These are phyloP conservation scores for Rachicladosporium sp. DNA, from an alignment of 2,329 filamentous ascomycete genomes.

Conservation along the genomic window DNA sequence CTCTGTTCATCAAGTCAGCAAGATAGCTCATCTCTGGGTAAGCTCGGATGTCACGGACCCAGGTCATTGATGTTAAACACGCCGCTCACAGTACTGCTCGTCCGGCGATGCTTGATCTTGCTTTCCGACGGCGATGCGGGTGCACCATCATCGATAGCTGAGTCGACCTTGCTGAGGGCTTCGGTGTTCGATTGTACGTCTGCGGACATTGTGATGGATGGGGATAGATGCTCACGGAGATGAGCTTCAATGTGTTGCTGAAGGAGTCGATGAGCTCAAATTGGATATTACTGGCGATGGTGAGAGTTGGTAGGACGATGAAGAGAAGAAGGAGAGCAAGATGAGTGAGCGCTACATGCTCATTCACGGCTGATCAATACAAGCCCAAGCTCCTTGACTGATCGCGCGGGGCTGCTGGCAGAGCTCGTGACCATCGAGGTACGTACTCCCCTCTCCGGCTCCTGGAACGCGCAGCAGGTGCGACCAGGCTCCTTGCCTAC, in stretches of 20 bases:
- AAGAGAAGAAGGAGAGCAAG: no score
- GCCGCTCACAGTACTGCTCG: constrained; percentile 60
- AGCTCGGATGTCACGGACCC: constrained; percentile 44
- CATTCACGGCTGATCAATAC: no score
- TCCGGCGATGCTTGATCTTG: constrained; percentile 53
- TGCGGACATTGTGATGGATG: constrained; percentile 35
- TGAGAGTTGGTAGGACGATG: background rate
- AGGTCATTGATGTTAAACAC: constrained; percentile 77
- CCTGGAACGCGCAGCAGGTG: no score
- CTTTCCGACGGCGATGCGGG: constrained; percentile 57
- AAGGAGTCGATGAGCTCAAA: constrained; percentile 4
- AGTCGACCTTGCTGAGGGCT: constrained; percentile 79
- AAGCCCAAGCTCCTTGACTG: no score
- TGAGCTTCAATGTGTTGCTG: background rate
- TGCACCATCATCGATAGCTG: constrained; percentile 59
- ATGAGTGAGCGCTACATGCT: no score
- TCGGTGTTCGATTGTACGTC: constrained; percentile 26
- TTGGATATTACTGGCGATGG: background rate
- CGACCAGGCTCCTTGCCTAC: no score
- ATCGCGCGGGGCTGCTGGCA: background rate
- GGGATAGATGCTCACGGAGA: background rate
- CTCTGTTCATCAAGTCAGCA: constrained; percentile 42
- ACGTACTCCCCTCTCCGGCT: no score
- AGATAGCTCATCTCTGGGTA: constrained; percentile 2
- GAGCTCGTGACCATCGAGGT: constrained; percentile 3